Evolutionary conservation across 208 protist genomes (phyloP).

Genomic region (Trypanosoma scelopori): DNA sequence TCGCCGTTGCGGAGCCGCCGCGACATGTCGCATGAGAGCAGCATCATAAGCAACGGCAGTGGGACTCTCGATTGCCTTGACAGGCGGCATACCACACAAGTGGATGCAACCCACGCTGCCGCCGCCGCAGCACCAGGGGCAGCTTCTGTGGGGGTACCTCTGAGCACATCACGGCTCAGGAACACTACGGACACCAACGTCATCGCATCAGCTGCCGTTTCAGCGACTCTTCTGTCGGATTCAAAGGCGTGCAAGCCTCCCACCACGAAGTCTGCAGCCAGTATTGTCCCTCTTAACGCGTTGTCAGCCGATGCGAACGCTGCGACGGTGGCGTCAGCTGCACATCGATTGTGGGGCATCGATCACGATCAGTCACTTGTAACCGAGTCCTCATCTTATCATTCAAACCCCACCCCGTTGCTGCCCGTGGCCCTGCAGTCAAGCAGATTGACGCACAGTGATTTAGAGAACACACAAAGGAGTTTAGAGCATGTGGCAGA

Average conservation of each 20-base stretch:
- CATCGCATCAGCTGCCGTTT: background rate
- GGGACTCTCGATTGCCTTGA: background rate
- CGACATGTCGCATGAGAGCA: background rate
- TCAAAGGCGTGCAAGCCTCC: slow-evolving; percentile 2
- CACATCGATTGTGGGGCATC: background rate
- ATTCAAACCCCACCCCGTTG: slow-evolving; percentile 13
- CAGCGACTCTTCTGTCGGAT: background rate
- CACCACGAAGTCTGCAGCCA: background rate
- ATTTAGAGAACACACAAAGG: too few species aligned
- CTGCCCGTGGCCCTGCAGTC: background rate
- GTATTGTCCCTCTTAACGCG: background rate
- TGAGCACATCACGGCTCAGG: background rate
- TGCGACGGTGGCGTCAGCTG: background rate
- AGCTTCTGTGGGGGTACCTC: background rate
- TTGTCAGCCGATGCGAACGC: background rate
- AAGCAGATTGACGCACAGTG: background rate
- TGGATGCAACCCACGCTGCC: background rate
- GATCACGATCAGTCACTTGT: slow-evolving; percentile 10
- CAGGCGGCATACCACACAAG: background rate
- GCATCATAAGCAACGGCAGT: background rate
- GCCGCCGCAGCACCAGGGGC: background rate
- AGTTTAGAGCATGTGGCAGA: too few species aligned
- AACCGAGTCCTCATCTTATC: slow-evolving; percentile 23
- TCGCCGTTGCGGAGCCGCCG: slow-evolving; percentile 17
- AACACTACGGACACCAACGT: background rate